phyloP scores from a whole-genome alignment of 2,329 filamentous ascomycete species.

The Scedosporium dehoogii region DNA sequence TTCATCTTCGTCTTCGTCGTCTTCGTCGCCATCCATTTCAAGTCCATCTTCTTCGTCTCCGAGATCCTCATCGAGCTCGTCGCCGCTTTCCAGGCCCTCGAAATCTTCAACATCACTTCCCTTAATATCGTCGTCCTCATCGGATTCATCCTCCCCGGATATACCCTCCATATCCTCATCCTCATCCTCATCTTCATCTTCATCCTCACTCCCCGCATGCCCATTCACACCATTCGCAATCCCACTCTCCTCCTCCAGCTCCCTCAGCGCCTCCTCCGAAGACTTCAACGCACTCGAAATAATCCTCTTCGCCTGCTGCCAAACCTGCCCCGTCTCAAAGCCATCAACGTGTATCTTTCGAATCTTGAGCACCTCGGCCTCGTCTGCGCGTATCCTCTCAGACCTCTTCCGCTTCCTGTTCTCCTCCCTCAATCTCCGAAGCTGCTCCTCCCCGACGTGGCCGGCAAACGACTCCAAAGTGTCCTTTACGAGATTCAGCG shows the following conservation, averaged over 20 bases:
- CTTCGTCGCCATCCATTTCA: conserved; percentile 23
- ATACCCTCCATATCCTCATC: conserved; percentile 12
- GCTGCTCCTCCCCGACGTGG: conserved; percentile 64
- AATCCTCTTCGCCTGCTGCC: conserved; percentile 84
- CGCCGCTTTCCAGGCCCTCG: conserved; percentile 20
- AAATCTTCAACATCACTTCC: conserved; percentile 19
- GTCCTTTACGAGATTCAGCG: conserved; percentile 67
- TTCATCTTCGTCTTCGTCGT: conserved; percentile 29
- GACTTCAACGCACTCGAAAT: conserved; percentile 48
- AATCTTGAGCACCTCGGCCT: conserved; percentile 54
- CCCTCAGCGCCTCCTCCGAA: conserved; percentile 34
- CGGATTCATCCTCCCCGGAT: conserved; percentile 22
- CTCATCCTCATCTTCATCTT: conserved; percentile 20
- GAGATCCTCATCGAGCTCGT: conserved; percentile 18
- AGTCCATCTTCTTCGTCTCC: conserved; percentile 22
- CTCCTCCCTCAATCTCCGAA: conserved; percentile 53
- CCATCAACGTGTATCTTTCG: conserved; percentile 79
- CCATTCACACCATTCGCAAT: conserved; percentile 15
- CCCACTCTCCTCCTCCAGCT: conserved; percentile 43
- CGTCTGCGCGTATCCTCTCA: conserved; percentile 16
- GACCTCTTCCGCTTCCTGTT: conserved; percentile 70
- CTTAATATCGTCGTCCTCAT: conserved; percentile 23
- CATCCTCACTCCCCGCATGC: conserved; percentile 18
- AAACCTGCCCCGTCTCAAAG: conserved; percentile 81
- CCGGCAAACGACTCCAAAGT: conserved; percentile 70